These are phyloP conservation scores for Clavispora santaluciae DNA, from an alignment of 805 yeast genomes.

Conservation along the genomic window DNA sequence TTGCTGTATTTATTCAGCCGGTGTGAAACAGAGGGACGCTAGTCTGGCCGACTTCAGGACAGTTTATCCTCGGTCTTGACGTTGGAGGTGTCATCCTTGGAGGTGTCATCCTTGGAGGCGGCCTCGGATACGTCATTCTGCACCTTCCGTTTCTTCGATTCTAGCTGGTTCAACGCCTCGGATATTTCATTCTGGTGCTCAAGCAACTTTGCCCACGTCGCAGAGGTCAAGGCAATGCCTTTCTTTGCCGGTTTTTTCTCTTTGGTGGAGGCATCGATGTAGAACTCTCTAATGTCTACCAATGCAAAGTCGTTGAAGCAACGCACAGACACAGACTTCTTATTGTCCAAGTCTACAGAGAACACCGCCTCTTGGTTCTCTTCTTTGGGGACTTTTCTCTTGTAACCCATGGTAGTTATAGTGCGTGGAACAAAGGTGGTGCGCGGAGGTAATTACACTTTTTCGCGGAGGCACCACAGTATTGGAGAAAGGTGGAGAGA, in stretches of 20 bases:
- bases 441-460: too few species aligned
- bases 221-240: conserved; percentile 58
- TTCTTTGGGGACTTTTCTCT: background rate
- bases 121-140: too few species aligned
- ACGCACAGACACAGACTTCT: conserved; percentile 68
- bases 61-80: conserved; percentile 19
- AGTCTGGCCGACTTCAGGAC: conserved; percentile 1
- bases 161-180: conserved; percentile 43
- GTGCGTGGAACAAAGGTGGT: too few species aligned
- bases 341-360: conserved; percentile 26
- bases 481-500: too few species aligned
- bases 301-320: conserved; percentile 61
- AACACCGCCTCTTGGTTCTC: background rate
- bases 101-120: too few species aligned
- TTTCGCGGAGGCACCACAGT: too few species aligned
- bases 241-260: conserved; percentile 79
- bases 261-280: conserved; percentile 48
- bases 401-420: background rate
- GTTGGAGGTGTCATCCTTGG: too few species aligned
- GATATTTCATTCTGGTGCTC: conserved; percentile 44
- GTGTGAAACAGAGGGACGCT: too few species aligned
- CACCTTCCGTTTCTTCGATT: conserved; percentile 10
- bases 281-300: conserved; percentile 83
- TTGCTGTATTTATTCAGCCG: too few species aligned
- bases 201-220: conserved; percentile 47